Conservation (phyloP, 192 early-diverging fungal genomes). For the Pilaira anomala region DNA sequence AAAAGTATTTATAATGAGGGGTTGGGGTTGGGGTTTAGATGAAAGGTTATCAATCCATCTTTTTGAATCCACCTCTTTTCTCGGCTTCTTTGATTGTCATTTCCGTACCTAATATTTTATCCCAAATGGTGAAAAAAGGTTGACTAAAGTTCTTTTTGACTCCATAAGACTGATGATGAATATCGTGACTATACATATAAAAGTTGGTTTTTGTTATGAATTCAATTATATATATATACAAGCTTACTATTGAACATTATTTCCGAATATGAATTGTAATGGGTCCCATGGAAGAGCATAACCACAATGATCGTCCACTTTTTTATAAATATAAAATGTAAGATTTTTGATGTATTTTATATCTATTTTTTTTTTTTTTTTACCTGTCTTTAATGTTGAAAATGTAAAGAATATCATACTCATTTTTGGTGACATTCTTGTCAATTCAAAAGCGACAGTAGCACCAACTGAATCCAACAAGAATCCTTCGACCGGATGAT, state of each 20-base stretch:
- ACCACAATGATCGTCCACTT: slow-evolving; percentile 81
- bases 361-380: background rate
- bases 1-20: background rate
- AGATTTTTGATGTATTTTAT: background rate
- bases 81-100: slow-evolving; percentile 25
- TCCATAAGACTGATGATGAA: slow-evolving; percentile 56
- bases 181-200: slow-evolving; percentile 46
- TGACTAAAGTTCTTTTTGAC: slow-evolving; percentile 61
- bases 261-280: slow-evolving; percentile 62
- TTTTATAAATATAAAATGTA: slow-evolving; percentile 1
- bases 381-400: slow-evolving; percentile 69
- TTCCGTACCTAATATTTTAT: slow-evolving; percentile 66
- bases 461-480: slow-evolving; percentile 72
- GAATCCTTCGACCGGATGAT: slow-evolving; percentile 78
- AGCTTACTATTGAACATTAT: slow-evolving; percentile 47
- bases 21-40: background rate
- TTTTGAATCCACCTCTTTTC: slow-evolving; percentile 10
- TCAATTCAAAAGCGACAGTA: slow-evolving; percentile 56
- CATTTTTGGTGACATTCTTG: slow-evolving; percentile 67
- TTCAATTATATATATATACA: background rate
- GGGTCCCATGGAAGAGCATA: slow-evolving; percentile 76
- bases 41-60: background rate
- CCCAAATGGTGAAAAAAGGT: slow-evolving; percentile 82
- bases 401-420: slow-evolving; percentile 67
- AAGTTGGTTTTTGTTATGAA: background rate